Evolutionary conservation across 139 green algal genomes (phyloP).

Genomic region (Micromonas commoda): DNA sequence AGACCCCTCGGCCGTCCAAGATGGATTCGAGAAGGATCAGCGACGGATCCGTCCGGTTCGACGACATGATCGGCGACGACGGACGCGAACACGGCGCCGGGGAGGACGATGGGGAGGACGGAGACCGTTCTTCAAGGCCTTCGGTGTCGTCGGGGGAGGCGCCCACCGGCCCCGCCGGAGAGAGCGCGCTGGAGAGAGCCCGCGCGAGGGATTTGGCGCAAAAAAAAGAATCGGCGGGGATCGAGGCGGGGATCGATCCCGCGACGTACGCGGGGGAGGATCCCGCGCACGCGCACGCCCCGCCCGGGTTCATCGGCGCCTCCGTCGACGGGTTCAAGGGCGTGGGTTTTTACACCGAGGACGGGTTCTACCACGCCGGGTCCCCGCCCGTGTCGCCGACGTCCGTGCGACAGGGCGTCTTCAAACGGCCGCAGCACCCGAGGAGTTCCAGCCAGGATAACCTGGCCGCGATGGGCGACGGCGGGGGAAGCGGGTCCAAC

Average conservation of each 20-base stretch:
- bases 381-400: not conserved
- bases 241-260: no score
- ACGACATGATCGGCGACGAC: not conserved
- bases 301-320: not conserved
- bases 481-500: not conserved
- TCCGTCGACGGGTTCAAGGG: not conserved
- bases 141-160: no score
- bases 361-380: not conserved
- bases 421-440: not conserved
- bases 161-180: no score
- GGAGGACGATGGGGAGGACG: not conserved
- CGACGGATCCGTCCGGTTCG: not conserved
- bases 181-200: no score
- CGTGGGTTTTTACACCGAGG: not conserved
- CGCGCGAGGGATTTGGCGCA: no score
- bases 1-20: no score
- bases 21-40: not conserved
- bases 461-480: not conserved
- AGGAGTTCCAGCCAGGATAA: not conserved
- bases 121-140: no score
- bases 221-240: no score
- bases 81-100: not conserved
- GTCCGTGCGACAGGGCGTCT: not conserved
- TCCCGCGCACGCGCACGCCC: not conserved
- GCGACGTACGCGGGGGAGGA: not conserved